Evolutionary conservation across 805 yeast genomes (phyloP).

Genomic region (Lipomyces yamadae): DNA sequence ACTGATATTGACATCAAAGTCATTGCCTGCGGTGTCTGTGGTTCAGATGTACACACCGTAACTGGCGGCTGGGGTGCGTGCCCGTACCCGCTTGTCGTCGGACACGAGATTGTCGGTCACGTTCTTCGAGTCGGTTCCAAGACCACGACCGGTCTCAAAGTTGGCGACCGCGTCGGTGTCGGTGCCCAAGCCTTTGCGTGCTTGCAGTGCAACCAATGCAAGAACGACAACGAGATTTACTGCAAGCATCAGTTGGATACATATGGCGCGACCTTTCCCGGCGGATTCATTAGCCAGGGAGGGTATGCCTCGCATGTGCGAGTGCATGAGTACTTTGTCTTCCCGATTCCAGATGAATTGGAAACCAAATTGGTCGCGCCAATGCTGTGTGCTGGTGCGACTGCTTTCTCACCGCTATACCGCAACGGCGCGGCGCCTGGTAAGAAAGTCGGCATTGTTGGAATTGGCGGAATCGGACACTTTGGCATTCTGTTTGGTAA

Average conservation of each 20-base stretch:
- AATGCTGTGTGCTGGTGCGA: constrained; percentile 75
- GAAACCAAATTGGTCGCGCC: constrained; percentile 66
- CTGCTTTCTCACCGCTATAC: constrained; percentile 67
- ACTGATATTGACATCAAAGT: constrained; percentile 50
- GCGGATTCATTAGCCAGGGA: constrained; percentile 60
- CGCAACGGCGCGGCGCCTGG: constrained; percentile 55
- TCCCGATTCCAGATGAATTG: constrained; percentile 64
- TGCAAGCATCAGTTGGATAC: constrained; percentile 58
- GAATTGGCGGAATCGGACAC: constrained; percentile 72
- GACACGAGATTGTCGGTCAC: constrained; percentile 53
- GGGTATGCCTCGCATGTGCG: constrained; percentile 71
- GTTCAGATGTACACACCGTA: constrained; percentile 59
- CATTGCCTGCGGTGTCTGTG: constrained; percentile 59
- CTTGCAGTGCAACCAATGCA: constrained; percentile 63
- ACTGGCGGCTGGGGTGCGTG: constrained; percentile 57
- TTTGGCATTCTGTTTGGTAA: constrained; percentile 61
- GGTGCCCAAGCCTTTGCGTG: constrained; percentile 76
- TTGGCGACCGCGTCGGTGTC: constrained; percentile 79
- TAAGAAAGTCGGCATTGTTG: constrained; percentile 60
- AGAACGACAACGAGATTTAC: constrained; percentile 57
- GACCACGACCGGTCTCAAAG: constrained; percentile 52
- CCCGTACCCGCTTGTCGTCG: constrained; percentile 50
- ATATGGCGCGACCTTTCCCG: constrained; percentile 54
- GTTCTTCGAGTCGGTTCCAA: constrained; percentile 55
- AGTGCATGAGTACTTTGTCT: constrained; percentile 63